Evolutionary conservation across 1,139 yeast species (phyloP).

Genomic region (Geotrichum restrictum): DNA sequence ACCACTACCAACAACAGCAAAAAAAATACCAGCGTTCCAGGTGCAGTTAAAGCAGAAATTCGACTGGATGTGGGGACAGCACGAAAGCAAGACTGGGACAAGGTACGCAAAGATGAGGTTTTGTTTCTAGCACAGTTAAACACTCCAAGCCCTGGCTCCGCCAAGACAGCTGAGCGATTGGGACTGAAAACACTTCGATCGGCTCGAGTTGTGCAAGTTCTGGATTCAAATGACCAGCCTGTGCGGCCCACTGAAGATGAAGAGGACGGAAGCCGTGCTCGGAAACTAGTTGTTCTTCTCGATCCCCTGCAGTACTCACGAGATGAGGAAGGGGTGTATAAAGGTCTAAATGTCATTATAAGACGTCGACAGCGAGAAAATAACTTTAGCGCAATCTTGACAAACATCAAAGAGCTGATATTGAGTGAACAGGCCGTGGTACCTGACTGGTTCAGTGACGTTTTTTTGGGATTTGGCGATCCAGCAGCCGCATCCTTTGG

Average conservation of each 20-base stretch:
- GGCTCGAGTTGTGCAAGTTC: conserved; percentile 29
- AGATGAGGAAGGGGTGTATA: conserved; percentile 10
- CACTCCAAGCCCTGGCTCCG: conserved; percentile 20
- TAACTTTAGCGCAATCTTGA: conserved; percentile 29
- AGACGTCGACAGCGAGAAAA: conserved; percentile 28
- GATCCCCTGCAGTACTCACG: conserved; percentile 20
- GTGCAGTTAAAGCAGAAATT: conserved; percentile 18
- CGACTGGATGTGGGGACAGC: conserved; percentile 19
- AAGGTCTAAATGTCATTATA: conserved; percentile 28
- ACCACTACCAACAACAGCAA: background rate
- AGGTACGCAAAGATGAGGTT: conserved; percentile 33
- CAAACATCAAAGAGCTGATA: conserved; percentile 25
- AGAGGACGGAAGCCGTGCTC: conserved; percentile 17
- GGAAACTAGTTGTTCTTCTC: conserved; percentile 23
- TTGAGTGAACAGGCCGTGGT: conserved; percentile 23
- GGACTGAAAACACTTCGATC: conserved; percentile 32
- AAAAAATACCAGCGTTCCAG: conserved; percentile 5
- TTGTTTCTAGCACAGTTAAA: conserved; percentile 32
- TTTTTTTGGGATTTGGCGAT: conserved; percentile 40
- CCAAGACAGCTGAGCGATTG: conserved; percentile 19
- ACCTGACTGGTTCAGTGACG: conserved; percentile 42
- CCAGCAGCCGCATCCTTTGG: conserved; percentile 27
- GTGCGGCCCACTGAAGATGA: conserved; percentile 15
- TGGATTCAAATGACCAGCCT: conserved; percentile 24
- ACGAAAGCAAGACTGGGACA: conserved; percentile 37